Base-by-base conservation (phyloP, 2,329 filamentous ascomycete species). In the Alternaria sp. region DNA sequence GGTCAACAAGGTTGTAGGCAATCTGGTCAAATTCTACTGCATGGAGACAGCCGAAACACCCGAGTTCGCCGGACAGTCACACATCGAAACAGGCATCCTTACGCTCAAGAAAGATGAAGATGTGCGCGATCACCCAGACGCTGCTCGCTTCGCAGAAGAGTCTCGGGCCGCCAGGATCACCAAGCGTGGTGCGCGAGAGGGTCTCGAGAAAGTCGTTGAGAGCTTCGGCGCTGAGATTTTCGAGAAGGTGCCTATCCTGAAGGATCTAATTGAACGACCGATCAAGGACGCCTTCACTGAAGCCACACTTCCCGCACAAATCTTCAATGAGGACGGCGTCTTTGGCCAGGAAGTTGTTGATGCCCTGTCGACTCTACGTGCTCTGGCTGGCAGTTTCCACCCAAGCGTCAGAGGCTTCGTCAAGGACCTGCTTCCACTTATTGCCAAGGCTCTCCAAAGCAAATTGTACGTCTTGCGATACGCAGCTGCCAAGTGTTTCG, bases 51-150 rank as follows among this genome's bases (percentile, higher is more conserved):
- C 96, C 0, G 96, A 99, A 79, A 99, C 96, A 0, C 96, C 96
- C 0, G 96, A 98, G 75, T 98, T 98, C 78, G 89, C 90, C 5
- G 90, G 92, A 26, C 96, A 98, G 74, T 92, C 91, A 2, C 79
- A 85, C 46, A 90, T 96, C 74, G 92, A 90, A 49, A 89, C 90
- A 67, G 90, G 91, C 14, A 96, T 99, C 60, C 82, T 99, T 15
- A 98, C 96, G 0, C 89, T 99, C 79, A 93, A 95, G 71, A 99
- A 99, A 81, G 96, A 99, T 77, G 96, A 99, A 80, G 96, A 99
- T 75, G 88, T 96, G 47, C 90, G 94, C 69, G 96, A 99, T 72
- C 94, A 97, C 73, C 89, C 92, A 1, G 95, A 98, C 82, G 93
- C 93, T 25, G 93, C 89, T 30, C 94, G 93, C 75, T 98, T 94